Conservation (phyloP, 306 rosid species). For the Abrus precatorius region DNA sequence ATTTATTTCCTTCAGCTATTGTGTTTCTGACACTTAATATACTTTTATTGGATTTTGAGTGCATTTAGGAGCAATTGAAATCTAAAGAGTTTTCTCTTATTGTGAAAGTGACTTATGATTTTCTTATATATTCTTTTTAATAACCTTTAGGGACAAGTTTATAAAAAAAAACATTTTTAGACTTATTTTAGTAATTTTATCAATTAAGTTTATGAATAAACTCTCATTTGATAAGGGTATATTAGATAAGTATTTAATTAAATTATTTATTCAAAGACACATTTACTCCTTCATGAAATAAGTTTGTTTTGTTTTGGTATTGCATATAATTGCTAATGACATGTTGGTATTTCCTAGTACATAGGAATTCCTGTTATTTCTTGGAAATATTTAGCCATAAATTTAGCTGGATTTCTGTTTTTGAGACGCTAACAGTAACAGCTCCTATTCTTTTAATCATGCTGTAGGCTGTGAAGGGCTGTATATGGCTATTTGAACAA, state of each 20-base stretch:
- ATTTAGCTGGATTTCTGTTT: conserved; percentile 33
- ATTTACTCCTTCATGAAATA: conserved; percentile 8
- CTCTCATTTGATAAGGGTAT: no score
- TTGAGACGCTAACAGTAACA: conserved; percentile 19
- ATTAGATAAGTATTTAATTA: no score
- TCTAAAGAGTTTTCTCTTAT: no score
- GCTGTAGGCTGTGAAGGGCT: conserved; percentile 82
- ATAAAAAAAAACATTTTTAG: no score
- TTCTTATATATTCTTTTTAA: no score
- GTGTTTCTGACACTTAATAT: conserved; percentile 14
- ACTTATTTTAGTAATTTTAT: no score
- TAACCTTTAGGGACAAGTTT: no score
- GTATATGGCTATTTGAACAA: conserved; percentile 96
- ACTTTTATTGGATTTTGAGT: conserved; percentile 20
- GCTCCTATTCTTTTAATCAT: conserved; percentile 31
- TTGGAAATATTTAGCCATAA: conserved; percentile 10
- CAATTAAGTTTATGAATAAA: no score
- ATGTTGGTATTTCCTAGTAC: conserved; percentile 14
- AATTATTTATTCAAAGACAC: no score
- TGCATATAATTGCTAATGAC: background rate
- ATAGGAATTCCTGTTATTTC: conserved; percentile 13
- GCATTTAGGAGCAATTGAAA: background rate
- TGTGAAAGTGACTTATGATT: no score
- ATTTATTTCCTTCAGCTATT: background rate
- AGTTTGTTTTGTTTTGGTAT: conserved; percentile 13